These are phyloP conservation scores for Saccharomycopsis capsularis DNA, from an alignment of 805 yeast genomes.

Conservation along the genomic window DNA sequence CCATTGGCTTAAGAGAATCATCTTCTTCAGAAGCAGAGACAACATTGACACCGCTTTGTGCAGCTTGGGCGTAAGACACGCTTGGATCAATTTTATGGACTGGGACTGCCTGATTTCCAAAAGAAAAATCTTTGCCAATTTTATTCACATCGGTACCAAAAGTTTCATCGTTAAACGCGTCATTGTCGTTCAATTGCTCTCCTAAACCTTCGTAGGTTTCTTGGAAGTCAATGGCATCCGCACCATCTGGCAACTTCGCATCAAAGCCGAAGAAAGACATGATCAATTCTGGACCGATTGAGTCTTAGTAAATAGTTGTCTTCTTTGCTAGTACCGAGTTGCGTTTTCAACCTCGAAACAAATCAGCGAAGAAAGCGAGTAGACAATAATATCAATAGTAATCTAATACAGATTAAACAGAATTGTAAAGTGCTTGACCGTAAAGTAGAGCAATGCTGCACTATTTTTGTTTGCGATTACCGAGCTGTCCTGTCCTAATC, in stretches of 20 bases:
- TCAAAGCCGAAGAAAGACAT: constrained; percentile 71
- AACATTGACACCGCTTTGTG: constrained; percentile 38
- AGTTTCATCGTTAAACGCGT: constrained; percentile 74
- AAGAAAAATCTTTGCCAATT: constrained; percentile 59
- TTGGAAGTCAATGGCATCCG: constrained; percentile 58
- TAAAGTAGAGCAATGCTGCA: too few species aligned
- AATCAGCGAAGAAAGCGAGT: too few species aligned
- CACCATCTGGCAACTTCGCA: constrained; percentile 31
- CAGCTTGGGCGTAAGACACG: constrained; percentile 39
- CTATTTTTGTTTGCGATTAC: too few species aligned
- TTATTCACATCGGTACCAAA: constrained; percentile 49
- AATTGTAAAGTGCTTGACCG: too few species aligned
- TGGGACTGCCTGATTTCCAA: constrained; percentile 35
- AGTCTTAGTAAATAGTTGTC: too few species aligned
- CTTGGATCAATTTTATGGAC: constrained; percentile 25
- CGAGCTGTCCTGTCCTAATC: too few species aligned
- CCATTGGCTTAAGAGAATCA: constrained; percentile 57
- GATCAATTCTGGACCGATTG: too few species aligned
- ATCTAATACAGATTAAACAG: too few species aligned
- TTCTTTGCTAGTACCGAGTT: too few species aligned
- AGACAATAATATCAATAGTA: too few species aligned
- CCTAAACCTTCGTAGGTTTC: constrained; percentile 79
- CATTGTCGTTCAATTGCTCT: constrained; percentile 61
- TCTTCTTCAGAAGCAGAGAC: constrained; percentile 29
- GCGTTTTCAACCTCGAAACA: too few species aligned